Evolutionary conservation across 345 rosid species (phyloP).

Genomic region (Abelmoschus esculentus): DNA sequence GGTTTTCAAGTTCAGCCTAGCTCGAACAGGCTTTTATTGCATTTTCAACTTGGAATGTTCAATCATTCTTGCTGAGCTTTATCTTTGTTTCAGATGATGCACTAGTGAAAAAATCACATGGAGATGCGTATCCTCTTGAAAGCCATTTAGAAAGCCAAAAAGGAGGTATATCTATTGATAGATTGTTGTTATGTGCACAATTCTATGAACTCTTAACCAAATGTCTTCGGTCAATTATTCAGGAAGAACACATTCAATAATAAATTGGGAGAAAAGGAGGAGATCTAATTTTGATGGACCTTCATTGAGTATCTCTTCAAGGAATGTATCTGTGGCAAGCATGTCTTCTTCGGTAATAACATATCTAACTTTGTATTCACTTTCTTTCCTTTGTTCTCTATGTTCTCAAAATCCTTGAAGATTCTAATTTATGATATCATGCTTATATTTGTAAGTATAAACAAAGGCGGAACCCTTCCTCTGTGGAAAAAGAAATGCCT

Average conservation of each 20-base stretch:
- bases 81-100: constrained; percentile 49
- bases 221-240: constrained; percentile 12
- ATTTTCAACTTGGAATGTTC: constrained; percentile 3
- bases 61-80: constrained; percentile 1
- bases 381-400: neutral
- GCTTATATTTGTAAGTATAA: constrained; percentile 29
- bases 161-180: constrained; percentile 48
- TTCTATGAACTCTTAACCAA: constrained; percentile 12
- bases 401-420: neutral
- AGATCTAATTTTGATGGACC: constrained; percentile 52
- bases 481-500: constrained; percentile 48
- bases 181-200: constrained; percentile 11
- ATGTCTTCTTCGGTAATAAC: constrained; percentile 42
- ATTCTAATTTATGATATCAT: constrained; percentile 10
- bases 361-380: neutral
- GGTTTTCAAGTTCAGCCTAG: neutral
- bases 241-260: constrained; percentile 62
- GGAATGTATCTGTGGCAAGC: constrained; percentile 33
- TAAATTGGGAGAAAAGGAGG: constrained; percentile 78
- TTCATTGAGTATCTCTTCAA: constrained; percentile 30
- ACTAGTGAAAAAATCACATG: constrained; percentile 39
- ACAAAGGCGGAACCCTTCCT: constrained; percentile 45
- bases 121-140: constrained; percentile 33
- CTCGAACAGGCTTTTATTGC: neutral
- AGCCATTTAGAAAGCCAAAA: constrained; percentile 36